Percentiles rank a stretch among this genome's conserved stretches.
These are phyloP conservation scores for Lipomyces lipofer DNA, from an alignment of 805 yeast genomes.

Conservation along the genomic window DNA sequence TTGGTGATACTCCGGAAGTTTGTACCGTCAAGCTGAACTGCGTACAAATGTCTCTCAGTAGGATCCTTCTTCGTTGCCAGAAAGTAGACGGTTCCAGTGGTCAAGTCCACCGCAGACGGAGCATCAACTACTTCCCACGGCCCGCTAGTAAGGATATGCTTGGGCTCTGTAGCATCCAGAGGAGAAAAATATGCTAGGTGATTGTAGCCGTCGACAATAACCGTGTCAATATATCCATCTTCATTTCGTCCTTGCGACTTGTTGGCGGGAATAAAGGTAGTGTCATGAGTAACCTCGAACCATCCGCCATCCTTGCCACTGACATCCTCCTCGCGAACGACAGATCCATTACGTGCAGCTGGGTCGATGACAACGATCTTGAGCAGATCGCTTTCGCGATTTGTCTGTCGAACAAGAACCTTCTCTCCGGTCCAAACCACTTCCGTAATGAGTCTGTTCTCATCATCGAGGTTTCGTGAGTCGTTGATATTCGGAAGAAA, in stretches of 20 bases:
- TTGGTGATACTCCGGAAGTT: conserved; percentile 51
- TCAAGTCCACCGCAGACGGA: conserved; percentile 51
- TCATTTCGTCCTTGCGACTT: conserved; percentile 43
- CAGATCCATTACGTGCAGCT: conserved; percentile 37
- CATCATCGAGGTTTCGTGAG: conserved; percentile 42
- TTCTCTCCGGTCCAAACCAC: conserved; percentile 66
- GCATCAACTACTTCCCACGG: conserved; percentile 89
- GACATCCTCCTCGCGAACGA: conserved; percentile 52
- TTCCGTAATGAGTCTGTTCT: conserved; percentile 60
- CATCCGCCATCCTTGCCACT: conserved; percentile 55
- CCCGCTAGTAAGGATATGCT: conserved; percentile 64
- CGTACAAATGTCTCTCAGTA: conserved; percentile 79
- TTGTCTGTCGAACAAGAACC: conserved; percentile 57
- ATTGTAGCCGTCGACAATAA: conserved; percentile 49
- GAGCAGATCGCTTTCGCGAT: conserved; percentile 66
- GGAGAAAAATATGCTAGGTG: conserved; percentile 88
- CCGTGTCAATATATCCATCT: conserved; percentile 81
- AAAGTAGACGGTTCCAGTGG: conserved; percentile 59
- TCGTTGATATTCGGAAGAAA: conserved; percentile 44
- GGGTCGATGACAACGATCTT: conserved; percentile 59
- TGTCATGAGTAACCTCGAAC: conserved; percentile 74
- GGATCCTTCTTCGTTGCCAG: conserved; percentile 75
- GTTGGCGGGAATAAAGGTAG: conserved; percentile 58
- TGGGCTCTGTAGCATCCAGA: conserved; percentile 55
- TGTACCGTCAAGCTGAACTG: conserved; percentile 57